Evolutionary conservation across 192 early-diverging fungal genomes (phyloP), one percentile per base, ranked within the genome.

Genomic region (Entrophospora sp.): DNA sequence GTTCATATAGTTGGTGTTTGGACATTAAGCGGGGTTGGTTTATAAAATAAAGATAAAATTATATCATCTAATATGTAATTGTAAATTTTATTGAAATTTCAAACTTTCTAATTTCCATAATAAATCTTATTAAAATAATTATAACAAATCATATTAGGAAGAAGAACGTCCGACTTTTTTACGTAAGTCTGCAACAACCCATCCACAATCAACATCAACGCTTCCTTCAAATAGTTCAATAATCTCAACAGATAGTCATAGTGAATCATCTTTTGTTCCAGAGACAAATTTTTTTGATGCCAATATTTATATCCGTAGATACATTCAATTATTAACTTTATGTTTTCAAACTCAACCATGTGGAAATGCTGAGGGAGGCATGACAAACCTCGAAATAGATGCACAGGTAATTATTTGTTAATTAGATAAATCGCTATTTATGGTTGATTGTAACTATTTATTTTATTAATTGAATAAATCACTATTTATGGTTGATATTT

Each of bases 161-260:
- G 87, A 91, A n/a, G 87, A 89, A 42, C 73, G 89, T 3, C 89
- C 89, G 1, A 64, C 69, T 1, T 91, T 91, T 58, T 61, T 90
- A 2, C 79, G 83, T 3, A 64, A 70, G 48, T 45, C 74, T 34
- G 31, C 45, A 3, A 38, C 72, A 10, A 31, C 56, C 2, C 65
- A 43, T 31, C 28, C 49, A 35, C 60, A 64, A 7, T 36, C 62
- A 32, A 34, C 58, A 5, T 68, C 74, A n/a, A 35, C 46, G 0
- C 61, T 35, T 34, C 49, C 65, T 38, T 36, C 62, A 36, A 57
- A 37, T n/a, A 22, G 25, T 42, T 12, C 61, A 42, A 30, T 25
- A 34, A 22, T 37, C 27, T 52, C 43, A 32, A 10, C 63, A 67
- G 61, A 56, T 28, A 14, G 13, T 36, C 55, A 57, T 7, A 46